phyloP scores from a whole-genome alignment of 257 asterid species.

The Scutellaria baicalensis region DNA sequence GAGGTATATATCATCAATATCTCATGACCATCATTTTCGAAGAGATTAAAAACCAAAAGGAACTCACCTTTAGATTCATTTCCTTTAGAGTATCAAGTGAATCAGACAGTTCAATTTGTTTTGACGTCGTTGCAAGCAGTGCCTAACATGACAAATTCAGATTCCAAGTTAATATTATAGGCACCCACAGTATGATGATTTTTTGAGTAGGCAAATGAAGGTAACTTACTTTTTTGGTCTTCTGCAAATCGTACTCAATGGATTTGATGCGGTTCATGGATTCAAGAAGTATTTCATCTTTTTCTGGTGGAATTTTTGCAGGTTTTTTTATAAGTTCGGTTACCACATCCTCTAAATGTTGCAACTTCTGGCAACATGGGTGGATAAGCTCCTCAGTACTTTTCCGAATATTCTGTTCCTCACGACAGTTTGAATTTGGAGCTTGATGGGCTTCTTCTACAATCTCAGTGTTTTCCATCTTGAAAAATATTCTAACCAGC shows the following conservation, averaged over 20 bases:
- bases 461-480: slow-evolving; percentile 21
- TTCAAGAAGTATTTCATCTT: slow-evolving; percentile 72
- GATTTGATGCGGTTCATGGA: slow-evolving; percentile 83
- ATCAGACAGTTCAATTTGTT: slow-evolving; percentile 83
- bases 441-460: slow-evolving; percentile 21
- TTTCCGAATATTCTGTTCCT: slow-evolving; percentile 19
- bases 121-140: slow-evolving; percentile 74
- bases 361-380: slow-evolving; percentile 81
- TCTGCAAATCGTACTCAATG: slow-evolving; percentile 80
- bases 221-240: slow-evolving; percentile 65
- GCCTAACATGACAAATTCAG: slow-evolving; percentile 38
- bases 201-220: not conserved
- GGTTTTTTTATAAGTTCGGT: slow-evolving; percentile 71
- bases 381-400: slow-evolving; percentile 44
- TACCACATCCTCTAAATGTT: slow-evolving; percentile 66
- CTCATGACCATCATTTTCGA: not conserved
- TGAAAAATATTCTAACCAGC: slow-evolving; percentile 31
- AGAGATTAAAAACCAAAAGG: not conserved
- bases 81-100: slow-evolving; percentile 75
- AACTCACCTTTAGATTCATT: slow-evolving; percentile 42
- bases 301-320: slow-evolving; percentile 75
- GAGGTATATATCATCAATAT: slow-evolving; percentile 4
- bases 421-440: slow-evolving; percentile 29
- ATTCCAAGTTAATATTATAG: slow-evolving; percentile 2
- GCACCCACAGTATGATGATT: not conserved